Conservation (phyloP, 2,329 filamentous ascomycete genomes). For the Cladophialophora exuberans region DNA sequence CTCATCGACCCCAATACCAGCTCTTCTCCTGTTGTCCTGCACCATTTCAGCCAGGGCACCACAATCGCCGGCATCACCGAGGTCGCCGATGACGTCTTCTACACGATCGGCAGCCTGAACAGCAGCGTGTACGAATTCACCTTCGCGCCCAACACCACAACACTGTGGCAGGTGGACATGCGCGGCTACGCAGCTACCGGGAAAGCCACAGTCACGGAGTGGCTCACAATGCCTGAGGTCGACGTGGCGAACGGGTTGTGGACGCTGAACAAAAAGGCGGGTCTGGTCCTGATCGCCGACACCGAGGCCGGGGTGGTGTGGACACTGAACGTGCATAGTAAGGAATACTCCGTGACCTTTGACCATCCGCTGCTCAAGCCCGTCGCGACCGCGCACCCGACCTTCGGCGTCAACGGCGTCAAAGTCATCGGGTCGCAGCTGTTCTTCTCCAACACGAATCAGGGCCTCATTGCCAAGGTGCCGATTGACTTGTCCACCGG, state of each 20-base stretch:
- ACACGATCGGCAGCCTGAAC: not conserved
- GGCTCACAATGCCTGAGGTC: not conserved
- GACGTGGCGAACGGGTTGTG: not conserved
- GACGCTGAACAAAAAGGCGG: not conserved
- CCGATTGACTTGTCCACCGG: not conserved
- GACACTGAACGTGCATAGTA: not conserved
- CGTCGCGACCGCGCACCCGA: not conserved
- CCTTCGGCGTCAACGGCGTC: not conserved
- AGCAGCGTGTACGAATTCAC: not conserved
- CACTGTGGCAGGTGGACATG: not conserved
- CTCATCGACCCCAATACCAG: not conserved
- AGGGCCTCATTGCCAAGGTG: not conserved
- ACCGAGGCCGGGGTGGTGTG: not conserved
- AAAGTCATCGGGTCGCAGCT: not conserved
- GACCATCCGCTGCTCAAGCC: conserved; percentile 2
- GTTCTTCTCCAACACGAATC: not conserved
- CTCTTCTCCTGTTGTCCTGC: not conserved
- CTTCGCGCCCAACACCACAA: not conserved
- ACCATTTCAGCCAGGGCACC: not conserved
- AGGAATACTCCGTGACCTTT: not conserved
- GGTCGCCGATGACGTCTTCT: not conserved
- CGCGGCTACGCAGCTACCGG: not conserved
- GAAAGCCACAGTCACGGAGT: not conserved
- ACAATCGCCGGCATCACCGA: not conserved
- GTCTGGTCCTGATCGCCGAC: not conserved